Conservation (phyloP, 768 basidiomycete species). For the Paxillus involutus region DNA sequence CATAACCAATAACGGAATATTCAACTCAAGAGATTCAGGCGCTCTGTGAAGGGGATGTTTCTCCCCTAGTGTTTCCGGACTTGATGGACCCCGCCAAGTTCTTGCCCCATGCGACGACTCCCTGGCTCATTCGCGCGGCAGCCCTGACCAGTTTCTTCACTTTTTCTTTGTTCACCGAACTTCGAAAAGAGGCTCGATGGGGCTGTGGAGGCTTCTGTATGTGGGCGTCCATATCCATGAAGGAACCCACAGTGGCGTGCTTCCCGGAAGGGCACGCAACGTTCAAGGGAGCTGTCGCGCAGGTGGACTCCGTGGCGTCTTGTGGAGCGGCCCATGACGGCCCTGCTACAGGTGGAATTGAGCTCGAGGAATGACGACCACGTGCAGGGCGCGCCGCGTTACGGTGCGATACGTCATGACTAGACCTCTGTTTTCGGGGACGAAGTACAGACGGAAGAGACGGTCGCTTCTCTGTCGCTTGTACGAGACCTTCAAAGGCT, state of each 20-base stretch:
- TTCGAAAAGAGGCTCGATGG: slow-evolving; percentile 13
- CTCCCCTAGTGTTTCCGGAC: not conserved
- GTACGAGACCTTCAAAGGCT: not conserved
- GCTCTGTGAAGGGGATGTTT: not conserved
- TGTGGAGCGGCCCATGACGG: not conserved
- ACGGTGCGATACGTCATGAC: not conserved
- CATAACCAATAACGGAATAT: slow-evolving; percentile 11
- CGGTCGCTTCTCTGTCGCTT: slow-evolving; percentile 14
- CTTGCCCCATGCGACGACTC: slow-evolving; percentile 31
- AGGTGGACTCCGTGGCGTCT: not conserved
- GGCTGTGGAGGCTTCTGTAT: slow-evolving; percentile 4
- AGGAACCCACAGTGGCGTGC: slow-evolving; percentile 17
- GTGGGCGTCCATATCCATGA: slow-evolving; percentile 34
- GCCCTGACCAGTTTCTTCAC: slow-evolving; percentile 18
- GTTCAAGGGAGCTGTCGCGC: not conserved
- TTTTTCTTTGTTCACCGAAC: slow-evolving; percentile 10
- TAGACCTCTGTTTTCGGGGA: slow-evolving; percentile 15
- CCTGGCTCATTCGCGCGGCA: slow-evolving; percentile 28
- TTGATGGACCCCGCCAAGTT: slow-evolving; percentile 19
- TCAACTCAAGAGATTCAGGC: not conserved
- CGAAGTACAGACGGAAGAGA: slow-evolving; percentile 18
- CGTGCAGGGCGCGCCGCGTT: not conserved
- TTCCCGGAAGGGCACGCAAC: slow-evolving; percentile 1
- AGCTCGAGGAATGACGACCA: slow-evolving; percentile 4
- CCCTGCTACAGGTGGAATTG: slow-evolving; percentile 6